Percentiles rank a stretch among this genome's conserved stretches.
phyloP scores from a whole-genome alignment of 108 stramenopile genomes.

The Nitzschia inconspicua region DNA sequence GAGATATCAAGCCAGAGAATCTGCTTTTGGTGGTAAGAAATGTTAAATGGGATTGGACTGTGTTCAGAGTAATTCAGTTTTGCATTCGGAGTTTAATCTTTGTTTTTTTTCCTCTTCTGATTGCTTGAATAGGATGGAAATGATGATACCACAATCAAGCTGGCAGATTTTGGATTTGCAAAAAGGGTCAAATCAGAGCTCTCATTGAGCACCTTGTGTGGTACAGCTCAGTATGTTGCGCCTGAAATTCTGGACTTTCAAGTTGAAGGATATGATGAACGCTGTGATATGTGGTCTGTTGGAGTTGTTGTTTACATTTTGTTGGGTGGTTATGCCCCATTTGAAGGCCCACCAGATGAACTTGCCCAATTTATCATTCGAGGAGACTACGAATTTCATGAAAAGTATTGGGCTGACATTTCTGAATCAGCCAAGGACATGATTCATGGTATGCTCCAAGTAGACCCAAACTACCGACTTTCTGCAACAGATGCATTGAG shows the following conservation, averaged over 20 bases:
- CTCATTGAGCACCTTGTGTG: constrained; percentile 59
- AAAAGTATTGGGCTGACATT: constrained; percentile 67
- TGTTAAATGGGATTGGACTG: not conserved
- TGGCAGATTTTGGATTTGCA: constrained; percentile 98
- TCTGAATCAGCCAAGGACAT: constrained; percentile 79
- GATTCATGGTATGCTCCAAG: constrained; percentile 61
- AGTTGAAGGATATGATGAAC: constrained; percentile 48
- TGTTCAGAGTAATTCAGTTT: constrained; percentile 41
- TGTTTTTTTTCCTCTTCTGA: not conserved
- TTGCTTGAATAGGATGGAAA: constrained; percentile 29
- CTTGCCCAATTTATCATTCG: constrained; percentile 52
- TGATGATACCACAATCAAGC: constrained; percentile 87
- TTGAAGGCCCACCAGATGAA: constrained; percentile 64
- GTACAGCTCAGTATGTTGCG: constrained; percentile 61
- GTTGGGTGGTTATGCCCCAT: constrained; percentile 89
- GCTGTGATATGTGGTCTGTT: constrained; percentile 88
- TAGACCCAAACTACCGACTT: constrained; percentile 35
- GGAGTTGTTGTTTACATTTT: constrained; percentile 93
- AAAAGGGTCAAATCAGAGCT: constrained; percentile 63
- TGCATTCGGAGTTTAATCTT: constrained; percentile 38
- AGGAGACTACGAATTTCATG: constrained; percentile 57
- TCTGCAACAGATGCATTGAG: constrained; percentile 33
- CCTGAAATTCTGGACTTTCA: constrained; percentile 63
- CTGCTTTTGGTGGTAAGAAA: constrained; percentile 68
- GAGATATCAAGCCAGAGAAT: constrained; percentile 90